Base-by-base conservation (phyloP, 257 asterid genomes). In the Striga asiatica region DNA sequence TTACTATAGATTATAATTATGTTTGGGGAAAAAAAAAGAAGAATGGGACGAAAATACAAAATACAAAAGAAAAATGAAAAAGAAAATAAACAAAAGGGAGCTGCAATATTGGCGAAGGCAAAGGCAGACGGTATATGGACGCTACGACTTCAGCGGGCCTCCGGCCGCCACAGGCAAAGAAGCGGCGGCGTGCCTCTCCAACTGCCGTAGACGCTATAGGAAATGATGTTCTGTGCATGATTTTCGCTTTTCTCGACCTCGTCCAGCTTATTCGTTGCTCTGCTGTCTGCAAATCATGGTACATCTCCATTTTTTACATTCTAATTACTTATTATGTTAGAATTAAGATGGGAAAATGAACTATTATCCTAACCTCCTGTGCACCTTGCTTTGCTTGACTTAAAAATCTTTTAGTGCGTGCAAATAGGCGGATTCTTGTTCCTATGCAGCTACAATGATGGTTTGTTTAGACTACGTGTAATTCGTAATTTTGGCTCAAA, bases 271-370 rank as follows among this genome's bases (percentile, higher is more conserved):
- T 82, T 72, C 94, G 94, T 65, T 84, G 96, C 83, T 84, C 95
- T 11, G 88, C 85, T 35, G 89, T 84, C 71, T 91, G 96, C 80
- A 81, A 78, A 59, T 69, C 94, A 39, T 91, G 98, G 97, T 85
- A 68, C 48, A 31, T 41, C 28, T 34, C 52, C 43, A 20, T 19
- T 43, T 18, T 38, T 19, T 38, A 23, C 34, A 35, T n/a, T 5
- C 43, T 1, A 4, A 14, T 2, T 56, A 13, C 21, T 41, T n/a
- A 14, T 0, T 41, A 3, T 12, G 13, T 14, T 12, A 5, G 17
- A 12, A 2, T 12, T 13, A 9, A 2, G 6, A 14, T 4, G 7
- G 8, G 7, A 13, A 12, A 39, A n/a, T n/a, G n/a, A n/a, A 14
- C 20, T 39, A 39, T 6, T 39, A 1, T 35, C n/a, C 42, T 29